Percentiles rank a stretch among this genome's conserved stretches.
Evolutionary conservation across 2,329 filamentous ascomycete genomes (phyloP).

Genomic region (Clarireedia hainanense): DNA sequence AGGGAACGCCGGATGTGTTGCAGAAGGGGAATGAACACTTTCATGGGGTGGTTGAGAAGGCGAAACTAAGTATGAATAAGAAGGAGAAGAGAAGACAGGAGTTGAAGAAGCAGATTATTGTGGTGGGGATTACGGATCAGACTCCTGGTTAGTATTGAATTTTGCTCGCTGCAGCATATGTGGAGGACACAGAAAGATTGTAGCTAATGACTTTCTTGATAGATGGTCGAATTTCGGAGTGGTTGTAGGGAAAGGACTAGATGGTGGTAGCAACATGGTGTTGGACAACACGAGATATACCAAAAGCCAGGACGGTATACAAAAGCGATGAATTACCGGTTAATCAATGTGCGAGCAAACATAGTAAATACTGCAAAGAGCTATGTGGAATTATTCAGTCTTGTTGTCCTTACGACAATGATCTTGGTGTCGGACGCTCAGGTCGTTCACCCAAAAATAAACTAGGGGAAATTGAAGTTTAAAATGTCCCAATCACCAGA

Average conservation of each 20-base stretch:
- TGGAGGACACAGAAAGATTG: neutral
- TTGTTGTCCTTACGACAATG: no score
- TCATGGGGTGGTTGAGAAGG: conserved; percentile 15
- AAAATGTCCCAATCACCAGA: no score
- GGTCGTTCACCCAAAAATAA: no score
- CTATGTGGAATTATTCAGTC: no score
- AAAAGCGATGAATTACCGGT: neutral
- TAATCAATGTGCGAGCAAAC: no score
- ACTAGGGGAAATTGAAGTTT: no score
- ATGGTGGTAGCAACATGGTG: neutral
- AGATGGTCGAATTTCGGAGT: conserved; percentile 16
- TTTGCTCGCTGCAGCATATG: neutral
- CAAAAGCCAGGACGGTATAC: neutral
- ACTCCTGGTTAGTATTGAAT: conserved; percentile 15
- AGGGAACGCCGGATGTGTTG: conserved; percentile 6
- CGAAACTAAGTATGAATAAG: conserved; percentile 13
- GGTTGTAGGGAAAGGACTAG: conserved; percentile 18
- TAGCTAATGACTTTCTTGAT: conserved; percentile 3
- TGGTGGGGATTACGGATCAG: conserved; percentile 22
- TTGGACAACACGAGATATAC: neutral
- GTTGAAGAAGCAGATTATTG: conserved; percentile 22
- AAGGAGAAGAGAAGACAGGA: conserved; percentile 19
- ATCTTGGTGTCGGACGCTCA: no score
- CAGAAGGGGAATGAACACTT: conserved; percentile 15
- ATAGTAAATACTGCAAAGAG: no score